These are phyloP conservation scores for Penicillium arizonense DNA, from an alignment of 495 filamentous ascomycete species.

Conservation along the genomic window DNA sequence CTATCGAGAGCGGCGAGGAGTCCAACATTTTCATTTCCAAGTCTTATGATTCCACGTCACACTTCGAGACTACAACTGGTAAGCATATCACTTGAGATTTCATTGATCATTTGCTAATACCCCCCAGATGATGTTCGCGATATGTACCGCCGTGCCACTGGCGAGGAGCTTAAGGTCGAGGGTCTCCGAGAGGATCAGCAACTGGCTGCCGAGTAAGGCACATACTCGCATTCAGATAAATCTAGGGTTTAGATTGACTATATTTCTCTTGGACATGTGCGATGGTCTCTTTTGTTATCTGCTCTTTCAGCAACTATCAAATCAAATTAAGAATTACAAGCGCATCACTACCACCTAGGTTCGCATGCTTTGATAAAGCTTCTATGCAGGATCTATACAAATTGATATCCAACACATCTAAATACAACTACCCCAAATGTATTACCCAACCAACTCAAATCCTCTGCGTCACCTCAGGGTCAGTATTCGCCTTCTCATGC, in stretches of 20 bases:
- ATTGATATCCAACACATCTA: neutral
- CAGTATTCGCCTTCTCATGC: constrained; percentile 67
- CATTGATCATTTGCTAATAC: constrained; percentile 3
- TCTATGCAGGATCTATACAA: constrained; percentile 3
- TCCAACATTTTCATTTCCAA: constrained; percentile 97
- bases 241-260: constrained; percentile 35
- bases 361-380: too few relatives aligned
- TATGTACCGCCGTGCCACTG: constrained; percentile 83
- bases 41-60: constrained; percentile 95
- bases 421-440: neutral
- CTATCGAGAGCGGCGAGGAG: constrained; percentile 77
- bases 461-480: constrained; percentile 39
- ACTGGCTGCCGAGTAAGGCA: constrained; percentile 47
- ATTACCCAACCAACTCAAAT: constrained; percentile 14
- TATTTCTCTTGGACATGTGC: constrained; percentile 32
- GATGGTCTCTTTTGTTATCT: constrained; percentile 17
- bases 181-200: constrained; percentile 52
- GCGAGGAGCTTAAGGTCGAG: constrained; percentile 77
- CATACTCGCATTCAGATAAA: constrained; percentile 15
- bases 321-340: constrained; percentile 19
- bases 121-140: constrained; percentile 81
- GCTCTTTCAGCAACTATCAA: constrained; percentile 8
- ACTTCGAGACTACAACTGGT: constrained; percentile 92
- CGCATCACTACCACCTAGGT: neutral
- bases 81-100: constrained; percentile 13